Conservation (phyloP, 179 eudicot genomes). For the Silene coronaria region DNA sequence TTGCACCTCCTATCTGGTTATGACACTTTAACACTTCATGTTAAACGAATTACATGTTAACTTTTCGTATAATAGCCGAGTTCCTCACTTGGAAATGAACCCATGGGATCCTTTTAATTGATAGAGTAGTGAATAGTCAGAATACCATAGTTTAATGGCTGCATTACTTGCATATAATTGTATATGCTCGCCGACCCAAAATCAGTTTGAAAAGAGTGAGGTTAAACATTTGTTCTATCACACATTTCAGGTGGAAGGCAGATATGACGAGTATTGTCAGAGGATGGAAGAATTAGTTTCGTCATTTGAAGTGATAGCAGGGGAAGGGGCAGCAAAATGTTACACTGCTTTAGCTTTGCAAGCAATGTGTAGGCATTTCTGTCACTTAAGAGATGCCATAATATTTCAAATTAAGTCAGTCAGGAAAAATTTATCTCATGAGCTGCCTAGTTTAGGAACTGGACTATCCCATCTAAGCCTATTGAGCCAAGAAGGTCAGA, state of each 20-base stretch:
- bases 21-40: no score
- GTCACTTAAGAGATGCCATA: slow-evolving; percentile 50
- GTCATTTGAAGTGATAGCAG: slow-evolving; percentile 47
- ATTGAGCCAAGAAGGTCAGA: slow-evolving; percentile 26
- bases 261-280: slow-evolving; percentile 15
- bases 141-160: no score
- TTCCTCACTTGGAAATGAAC: no score
- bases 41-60: no score
- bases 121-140: no score
- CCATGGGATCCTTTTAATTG: no score
- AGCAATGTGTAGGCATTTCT: slow-evolving; percentile 59
- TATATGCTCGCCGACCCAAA: background rate
- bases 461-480: slow-evolving; percentile 35
- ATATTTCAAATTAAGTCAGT: slow-evolving; percentile 35
- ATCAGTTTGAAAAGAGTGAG: background rate
- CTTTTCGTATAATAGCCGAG: no score
- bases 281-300: slow-evolving; percentile 45
- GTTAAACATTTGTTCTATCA: background rate
- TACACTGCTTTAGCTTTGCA: slow-evolving; percentile 60
- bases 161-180: background rate
- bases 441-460: slow-evolving; percentile 34
- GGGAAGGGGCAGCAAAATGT: slow-evolving; percentile 50
- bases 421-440: slow-evolving; percentile 42
- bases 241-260: slow-evolving; percentile 41
- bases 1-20: no score